Evolutionary conservation across 345 rosid genomes (phyloP).

Genomic region (Citrus australasica): DNA sequence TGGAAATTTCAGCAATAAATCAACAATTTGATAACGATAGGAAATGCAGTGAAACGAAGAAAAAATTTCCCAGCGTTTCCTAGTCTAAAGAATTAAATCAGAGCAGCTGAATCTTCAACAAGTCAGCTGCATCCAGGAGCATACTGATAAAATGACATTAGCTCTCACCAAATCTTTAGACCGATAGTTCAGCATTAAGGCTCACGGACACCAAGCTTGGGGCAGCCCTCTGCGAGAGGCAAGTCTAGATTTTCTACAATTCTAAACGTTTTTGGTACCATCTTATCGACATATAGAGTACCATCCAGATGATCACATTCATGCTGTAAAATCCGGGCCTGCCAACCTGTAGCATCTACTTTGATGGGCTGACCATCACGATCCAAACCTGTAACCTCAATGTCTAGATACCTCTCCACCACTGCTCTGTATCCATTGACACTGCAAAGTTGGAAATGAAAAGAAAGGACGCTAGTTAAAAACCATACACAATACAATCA

Average conservation of each 20-base stretch:
- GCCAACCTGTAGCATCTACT: constrained; percentile 91
- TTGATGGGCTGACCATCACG: constrained; percentile 57
- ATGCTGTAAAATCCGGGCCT: constrained; percentile 85
- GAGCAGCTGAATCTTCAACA: neutral
- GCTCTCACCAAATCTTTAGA: neutral
- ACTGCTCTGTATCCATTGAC: constrained; percentile 83
- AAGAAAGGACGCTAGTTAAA: neutral
- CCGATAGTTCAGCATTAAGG: neutral
- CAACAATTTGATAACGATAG: neutral
- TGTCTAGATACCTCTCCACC: constrained; percentile 78
- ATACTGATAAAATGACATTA: neutral
- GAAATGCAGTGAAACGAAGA: neutral
- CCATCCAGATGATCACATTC: constrained; percentile 94
- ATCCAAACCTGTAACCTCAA: constrained; percentile 72
- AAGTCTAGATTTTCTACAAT: constrained; percentile 66
- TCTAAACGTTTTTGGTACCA: constrained; percentile 79
- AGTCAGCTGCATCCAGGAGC: neutral
- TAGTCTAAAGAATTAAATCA: neutral
- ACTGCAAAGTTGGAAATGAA: constrained; percentile 25
- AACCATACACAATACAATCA: neutral
- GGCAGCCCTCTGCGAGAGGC: constrained; percentile 84
- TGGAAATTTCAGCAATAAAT: neutral
- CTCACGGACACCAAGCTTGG: constrained; percentile 55
- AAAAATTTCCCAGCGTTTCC: constrained; percentile 19
- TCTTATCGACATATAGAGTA: constrained; percentile 78